phyloP scores from a whole-genome alignment of 495 filamentous ascomycete genomes.

The Penicillium daleae region DNA sequence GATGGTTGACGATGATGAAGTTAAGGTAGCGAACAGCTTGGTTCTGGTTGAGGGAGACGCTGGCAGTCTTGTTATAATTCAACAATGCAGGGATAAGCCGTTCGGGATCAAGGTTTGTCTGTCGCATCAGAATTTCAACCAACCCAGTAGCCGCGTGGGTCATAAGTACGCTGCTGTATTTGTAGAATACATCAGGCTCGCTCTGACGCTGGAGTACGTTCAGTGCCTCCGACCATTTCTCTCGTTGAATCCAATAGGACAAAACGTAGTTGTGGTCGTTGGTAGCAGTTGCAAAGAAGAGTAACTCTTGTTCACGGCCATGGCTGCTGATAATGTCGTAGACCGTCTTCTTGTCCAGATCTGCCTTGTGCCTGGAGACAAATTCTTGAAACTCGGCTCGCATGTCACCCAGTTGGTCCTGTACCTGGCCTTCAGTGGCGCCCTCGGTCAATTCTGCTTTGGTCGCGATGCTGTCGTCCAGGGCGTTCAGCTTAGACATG shows the following conservation, averaged over 20 bases:
- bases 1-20: conserved; percentile 87
- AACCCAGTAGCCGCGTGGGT: conserved; percentile 79
- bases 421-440: conserved; percentile 67
- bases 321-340: conserved; percentile 97
- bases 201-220: conserved; percentile 89
- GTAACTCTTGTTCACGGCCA: conserved; percentile 87
- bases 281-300: conserved; percentile 84
- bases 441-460: conserved; percentile 80
- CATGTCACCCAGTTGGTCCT: conserved; percentile 69
- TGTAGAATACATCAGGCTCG: conserved; percentile 91
- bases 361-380: conserved; percentile 76
- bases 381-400: conserved; percentile 87
- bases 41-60: conserved; percentile 64
- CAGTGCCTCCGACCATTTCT: conserved; percentile 89
- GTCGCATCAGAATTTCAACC: conserved; percentile 92
- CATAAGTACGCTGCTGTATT: conserved; percentile 95
- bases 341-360: conserved; percentile 86
- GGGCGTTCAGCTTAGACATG: conserved; percentile 93
- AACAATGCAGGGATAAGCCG: conserved; percentile 90
- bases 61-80: conserved; percentile 80
- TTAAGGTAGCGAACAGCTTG: conserved; percentile 94
- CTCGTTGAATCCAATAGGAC: conserved; percentile 95
- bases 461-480: conserved; percentile 92
- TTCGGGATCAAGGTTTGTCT: conserved; percentile 82
- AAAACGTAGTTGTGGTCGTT: conserved; percentile 94